Evolutionary conservation across 1,284 basidiomycete species (phyloP).

Genomic region (Testicularia cyperi): DNA sequence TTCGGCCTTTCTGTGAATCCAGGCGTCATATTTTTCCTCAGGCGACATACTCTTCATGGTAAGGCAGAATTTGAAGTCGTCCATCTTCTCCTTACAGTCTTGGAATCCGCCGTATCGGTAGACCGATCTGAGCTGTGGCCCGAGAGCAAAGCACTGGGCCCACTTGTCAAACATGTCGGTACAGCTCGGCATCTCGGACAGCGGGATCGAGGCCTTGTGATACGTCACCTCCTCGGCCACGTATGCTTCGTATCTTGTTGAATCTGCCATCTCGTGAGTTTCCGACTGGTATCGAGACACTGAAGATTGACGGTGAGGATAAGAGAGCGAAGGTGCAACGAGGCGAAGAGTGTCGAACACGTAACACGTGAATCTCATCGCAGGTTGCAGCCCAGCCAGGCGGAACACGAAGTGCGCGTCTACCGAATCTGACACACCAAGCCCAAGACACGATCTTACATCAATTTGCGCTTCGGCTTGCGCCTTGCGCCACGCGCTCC

Average conservation of each 20-base stretch:
- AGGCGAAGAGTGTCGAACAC: too few relatives aligned
- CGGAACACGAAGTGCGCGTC: too few relatives aligned
- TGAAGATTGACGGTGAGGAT: too few relatives aligned
- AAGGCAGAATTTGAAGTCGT: constrained; percentile 95
- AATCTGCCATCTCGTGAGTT: too few relatives aligned
- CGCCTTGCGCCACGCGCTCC: too few relatives aligned
- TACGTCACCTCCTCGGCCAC: constrained; percentile 45
- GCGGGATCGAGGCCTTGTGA: constrained; percentile 46
- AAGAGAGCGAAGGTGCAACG: too few relatives aligned
- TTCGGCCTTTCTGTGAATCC: constrained; percentile 82
- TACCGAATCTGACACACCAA: too few relatives aligned
- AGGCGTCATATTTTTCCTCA: constrained; percentile 75
- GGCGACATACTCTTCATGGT: constrained; percentile 75
- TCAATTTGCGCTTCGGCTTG: too few relatives aligned
- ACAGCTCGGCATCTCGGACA: constrained; percentile 47
- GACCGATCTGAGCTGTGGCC: constrained; percentile 77
- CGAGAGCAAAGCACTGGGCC: constrained; percentile 64
- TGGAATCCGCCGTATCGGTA: constrained; percentile 82
- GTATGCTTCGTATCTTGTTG: constrained; percentile 11
- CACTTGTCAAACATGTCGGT: constrained; percentile 54
- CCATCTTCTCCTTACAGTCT: constrained; percentile 75
- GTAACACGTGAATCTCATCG: too few relatives aligned
- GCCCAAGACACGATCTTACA: too few relatives aligned
- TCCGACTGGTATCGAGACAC: too few relatives aligned
- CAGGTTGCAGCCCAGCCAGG: too few relatives aligned